Evolutionary conservation across 2,329 filamentous ascomycete genomes (phyloP), one percentile per base, ranked within the genome.

Genomic region (Diplodia mutila): DNA sequence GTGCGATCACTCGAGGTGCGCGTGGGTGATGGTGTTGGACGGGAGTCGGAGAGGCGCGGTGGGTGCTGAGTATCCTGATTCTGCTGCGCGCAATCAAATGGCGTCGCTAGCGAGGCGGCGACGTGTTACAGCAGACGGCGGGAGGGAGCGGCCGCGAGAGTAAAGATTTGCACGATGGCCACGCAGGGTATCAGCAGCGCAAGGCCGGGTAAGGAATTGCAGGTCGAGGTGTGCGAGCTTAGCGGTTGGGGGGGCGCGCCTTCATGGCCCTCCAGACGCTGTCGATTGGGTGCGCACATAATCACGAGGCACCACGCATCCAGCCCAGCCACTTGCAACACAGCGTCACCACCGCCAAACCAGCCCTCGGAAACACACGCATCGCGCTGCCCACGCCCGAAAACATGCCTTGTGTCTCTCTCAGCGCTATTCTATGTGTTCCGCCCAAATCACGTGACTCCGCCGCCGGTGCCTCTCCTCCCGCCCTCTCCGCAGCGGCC

Each of bases 1-100:
- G 52, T 52, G 52, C 65, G 52, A 70, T 71, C 74, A 73, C 72
- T 65, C 57, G 46, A 34, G 66, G 59, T 54, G 51, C 63, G 21
- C 16, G 64, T 29, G 18, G 52, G 67, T 69, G 57, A 70, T 74
- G 73, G 73, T 63, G 66, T 32, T 49, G 66, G 66, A 49, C 29
- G 46, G 46, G 57, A 65, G 63, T 46, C 63, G 57, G 25, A 61
- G 65, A 51, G 65, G 42, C 52, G 54, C 52, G 64, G 64, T 66
- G 51, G 65, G 55, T 67, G 66, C 51, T 52, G 59, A 55, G 66
- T 67, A 67, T 67, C 66, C 57, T 66, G 64, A 63, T 37, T 37
- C 32, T 54, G 49, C 52, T 63, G 55, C 66, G 66, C 66, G 66
- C 66, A 67, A 67, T 67, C 66, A 63, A 67, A 67, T 63, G 66